These are phyloP conservation scores for Leucocoprinus sp. DNA, from an alignment of 768 basidiomycete species.

Conservation along the genomic window DNA sequence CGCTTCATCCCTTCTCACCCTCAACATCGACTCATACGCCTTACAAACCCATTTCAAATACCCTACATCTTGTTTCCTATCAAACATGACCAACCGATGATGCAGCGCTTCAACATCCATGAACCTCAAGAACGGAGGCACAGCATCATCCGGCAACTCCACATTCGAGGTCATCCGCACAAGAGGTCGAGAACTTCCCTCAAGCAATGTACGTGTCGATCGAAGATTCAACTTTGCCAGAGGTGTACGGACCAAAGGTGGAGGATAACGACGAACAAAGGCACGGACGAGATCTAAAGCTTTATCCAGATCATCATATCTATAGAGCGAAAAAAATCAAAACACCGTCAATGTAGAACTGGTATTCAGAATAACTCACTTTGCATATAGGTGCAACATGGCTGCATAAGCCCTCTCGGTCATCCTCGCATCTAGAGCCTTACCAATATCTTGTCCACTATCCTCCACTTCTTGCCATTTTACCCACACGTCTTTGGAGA, in stretches of 20 bases:
- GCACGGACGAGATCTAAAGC: conserved; percentile 49
- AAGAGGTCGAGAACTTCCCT: conserved; percentile 45
- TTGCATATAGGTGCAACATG: conserved; percentile 54
- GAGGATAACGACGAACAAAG: conserved; percentile 62
- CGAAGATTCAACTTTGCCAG: conserved; percentile 39
- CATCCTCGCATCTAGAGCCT: conserved; percentile 32
- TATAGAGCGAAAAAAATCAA: conserved; percentile 17
- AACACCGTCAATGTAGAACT: neutral
- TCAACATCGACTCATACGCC: conserved; percentile 64
- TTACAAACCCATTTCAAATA: conserved; percentile 70
- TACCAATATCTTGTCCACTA: conserved; percentile 21
- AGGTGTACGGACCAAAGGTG: conserved; percentile 36
- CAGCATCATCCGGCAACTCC: conserved; percentile 63
- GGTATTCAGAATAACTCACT: conserved; percentile 35
- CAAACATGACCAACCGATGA: conserved; percentile 49
- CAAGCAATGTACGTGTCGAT: conserved; percentile 51
- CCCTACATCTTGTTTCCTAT: conserved; percentile 39
- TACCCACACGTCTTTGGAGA: conserved; percentile 58
- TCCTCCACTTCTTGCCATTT: conserved; percentile 51
- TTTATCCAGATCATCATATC: conserved; percentile 40
- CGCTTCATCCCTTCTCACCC: conserved; percentile 44
- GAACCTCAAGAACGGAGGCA: conserved; percentile 77
- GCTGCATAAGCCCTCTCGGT: conserved; percentile 65
- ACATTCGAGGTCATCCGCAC: conserved; percentile 57
- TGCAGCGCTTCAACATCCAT: conserved; percentile 74